phyloP scores from a whole-genome alignment of 768 basidiomycete genomes.

The Cystobasidium ongulense region DNA sequence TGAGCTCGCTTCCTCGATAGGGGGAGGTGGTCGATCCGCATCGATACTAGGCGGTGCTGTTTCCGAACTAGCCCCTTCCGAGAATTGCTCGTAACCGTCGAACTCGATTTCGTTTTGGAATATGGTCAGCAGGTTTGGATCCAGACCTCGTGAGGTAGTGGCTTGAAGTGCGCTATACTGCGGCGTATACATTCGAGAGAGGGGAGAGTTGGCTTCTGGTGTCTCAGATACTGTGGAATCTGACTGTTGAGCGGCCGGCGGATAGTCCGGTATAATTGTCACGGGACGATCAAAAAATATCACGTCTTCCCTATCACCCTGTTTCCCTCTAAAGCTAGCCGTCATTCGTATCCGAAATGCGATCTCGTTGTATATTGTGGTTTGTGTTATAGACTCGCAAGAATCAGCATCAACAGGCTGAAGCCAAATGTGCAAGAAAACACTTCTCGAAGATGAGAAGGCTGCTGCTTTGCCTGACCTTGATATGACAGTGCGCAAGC shows the following conservation, averaged over 20 bases:
- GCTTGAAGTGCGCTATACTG: background rate
- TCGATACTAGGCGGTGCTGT: slow-evolving; percentile 22
- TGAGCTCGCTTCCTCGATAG: slow-evolving; percentile 1
- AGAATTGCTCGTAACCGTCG: slow-evolving; percentile 41
- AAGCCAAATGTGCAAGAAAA: slow-evolving; percentile 71
- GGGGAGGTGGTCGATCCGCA: slow-evolving; percentile 13
- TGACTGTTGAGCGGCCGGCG: background rate
- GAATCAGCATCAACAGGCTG: slow-evolving; percentile 48
- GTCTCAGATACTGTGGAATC: no score
- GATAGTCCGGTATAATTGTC: slow-evolving; percentile 25
- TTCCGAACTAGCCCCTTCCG: slow-evolving; percentile 4
- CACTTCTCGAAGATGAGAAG: slow-evolving; percentile 66
- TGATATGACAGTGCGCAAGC: slow-evolving; percentile 50
- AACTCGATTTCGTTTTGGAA: slow-evolving; percentile 37
- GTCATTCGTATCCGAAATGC: slow-evolving; percentile 63
- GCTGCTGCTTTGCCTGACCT: slow-evolving; percentile 86
- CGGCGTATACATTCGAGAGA: background rate
- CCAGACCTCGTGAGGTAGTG: background rate
- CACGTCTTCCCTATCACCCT: slow-evolving; percentile 29
- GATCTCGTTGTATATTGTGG: slow-evolving; percentile 73
- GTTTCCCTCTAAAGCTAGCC: background rate
- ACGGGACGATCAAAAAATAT: slow-evolving; percentile 6
- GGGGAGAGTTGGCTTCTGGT: background rate
- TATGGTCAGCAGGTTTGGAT: background rate
- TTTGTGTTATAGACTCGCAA: slow-evolving; percentile 53